These are phyloP conservation scores for Fusarium austroafricanum DNA, from an alignment of 2,329 filamentous ascomycete species.

Conservation along the genomic window DNA sequence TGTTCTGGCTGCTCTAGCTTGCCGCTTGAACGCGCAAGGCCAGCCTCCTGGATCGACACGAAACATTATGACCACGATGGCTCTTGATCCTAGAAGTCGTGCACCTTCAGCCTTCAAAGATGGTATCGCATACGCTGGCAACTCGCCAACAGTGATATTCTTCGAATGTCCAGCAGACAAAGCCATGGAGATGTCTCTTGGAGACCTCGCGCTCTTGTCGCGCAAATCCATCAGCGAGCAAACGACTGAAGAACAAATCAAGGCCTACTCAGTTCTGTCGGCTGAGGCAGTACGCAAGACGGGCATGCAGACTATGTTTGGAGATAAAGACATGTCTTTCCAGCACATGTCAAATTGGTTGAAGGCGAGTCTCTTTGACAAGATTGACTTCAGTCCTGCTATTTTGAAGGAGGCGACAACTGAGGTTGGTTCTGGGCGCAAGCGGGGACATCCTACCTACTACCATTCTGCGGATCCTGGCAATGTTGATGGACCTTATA, in stretches of 20 bases:
- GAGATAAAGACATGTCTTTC: not conserved
- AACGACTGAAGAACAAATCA: not conserved
- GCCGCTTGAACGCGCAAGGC: too few species aligned
- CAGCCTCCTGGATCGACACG: not conserved
- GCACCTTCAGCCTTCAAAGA: not conserved
- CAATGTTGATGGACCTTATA: not conserved
- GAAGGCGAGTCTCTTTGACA: not conserved
- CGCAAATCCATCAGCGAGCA: not conserved
- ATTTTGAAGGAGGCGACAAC: not conserved
- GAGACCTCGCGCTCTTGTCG: not conserved
- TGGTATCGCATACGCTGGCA: not conserved
- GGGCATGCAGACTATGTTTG: not conserved
- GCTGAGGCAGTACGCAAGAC: not conserved
- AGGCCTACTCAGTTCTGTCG: not conserved
- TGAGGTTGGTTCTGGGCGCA: not conserved
- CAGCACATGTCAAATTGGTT: not conserved
- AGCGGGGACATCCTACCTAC: not conserved
- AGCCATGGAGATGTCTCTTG: not conserved
- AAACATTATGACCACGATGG: not conserved
- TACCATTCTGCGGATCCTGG: not conserved
- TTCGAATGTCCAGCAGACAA: not conserved
- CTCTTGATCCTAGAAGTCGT: not conserved
- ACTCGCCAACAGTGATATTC: not conserved
- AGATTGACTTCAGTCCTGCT: not conserved
- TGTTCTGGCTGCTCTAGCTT: too few species aligned